These are phyloP conservation scores for Coemansia sp. DNA, from an alignment of 192 early-diverging fungal species.

Conservation along the genomic window DNA sequence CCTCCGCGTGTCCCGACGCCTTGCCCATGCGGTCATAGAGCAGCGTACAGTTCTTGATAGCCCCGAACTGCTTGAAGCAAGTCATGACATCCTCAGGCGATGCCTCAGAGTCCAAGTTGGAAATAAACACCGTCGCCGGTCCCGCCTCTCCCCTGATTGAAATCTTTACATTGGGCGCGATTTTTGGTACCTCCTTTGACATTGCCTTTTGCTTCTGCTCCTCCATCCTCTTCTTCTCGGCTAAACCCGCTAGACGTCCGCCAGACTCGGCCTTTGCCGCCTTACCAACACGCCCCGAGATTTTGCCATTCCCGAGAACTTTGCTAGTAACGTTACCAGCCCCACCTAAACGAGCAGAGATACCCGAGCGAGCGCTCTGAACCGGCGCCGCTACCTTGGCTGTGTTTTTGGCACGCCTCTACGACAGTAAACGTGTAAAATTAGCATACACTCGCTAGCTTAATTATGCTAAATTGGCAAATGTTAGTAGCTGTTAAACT, in stretches of 20 bases:
- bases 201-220: background rate
- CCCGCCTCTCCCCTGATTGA: conserved; percentile 47
- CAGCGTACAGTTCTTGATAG: conserved; percentile 46
- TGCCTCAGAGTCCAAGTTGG: conserved; percentile 51
- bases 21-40: conserved; percentile 43
- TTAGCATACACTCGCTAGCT: background rate
- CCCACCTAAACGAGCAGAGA: conserved; percentile 24
- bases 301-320: background rate
- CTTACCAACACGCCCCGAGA: conserved; percentile 11
- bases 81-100: conserved; percentile 52
- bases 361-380: conserved; percentile 2
- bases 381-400: background rate
- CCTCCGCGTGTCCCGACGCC: conserved; percentile 51
- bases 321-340: background rate
- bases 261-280: conserved; percentile 7
- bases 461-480: background rate
- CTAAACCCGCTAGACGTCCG: conserved; percentile 23
- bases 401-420: conserved; percentile 44
- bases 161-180: conserved; percentile 17
- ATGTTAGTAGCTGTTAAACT: background rate
- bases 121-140: conserved; percentile 43
- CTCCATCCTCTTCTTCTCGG: conserved; percentile 7
- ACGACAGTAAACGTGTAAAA: background rate
- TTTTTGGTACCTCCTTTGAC: conserved; percentile 5
- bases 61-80: conserved; percentile 55